Evolutionary conservation across 352 stramenopile species (phyloP).

Genomic region (Phytopythium mirpurense): DNA sequence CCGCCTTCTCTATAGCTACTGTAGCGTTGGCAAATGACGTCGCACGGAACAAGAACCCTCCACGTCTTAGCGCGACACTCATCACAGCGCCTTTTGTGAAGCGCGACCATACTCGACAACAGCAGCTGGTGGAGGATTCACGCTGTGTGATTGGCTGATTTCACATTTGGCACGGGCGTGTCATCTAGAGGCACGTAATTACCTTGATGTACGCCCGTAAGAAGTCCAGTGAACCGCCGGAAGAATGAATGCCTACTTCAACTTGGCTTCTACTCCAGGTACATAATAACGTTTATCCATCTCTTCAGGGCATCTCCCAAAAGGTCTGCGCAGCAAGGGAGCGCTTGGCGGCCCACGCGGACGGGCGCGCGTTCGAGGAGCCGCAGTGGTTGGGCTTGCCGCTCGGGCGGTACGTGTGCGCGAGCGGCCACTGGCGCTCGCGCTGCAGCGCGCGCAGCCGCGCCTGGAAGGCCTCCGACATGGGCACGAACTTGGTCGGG

Average conservation of each 20-base stretch:
- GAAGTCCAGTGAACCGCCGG: too few species aligned
- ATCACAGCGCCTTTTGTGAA: neutral
- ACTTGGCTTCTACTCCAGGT: too few species aligned
- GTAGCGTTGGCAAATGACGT: too few species aligned
- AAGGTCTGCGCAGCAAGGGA: slow-evolving; percentile 22
- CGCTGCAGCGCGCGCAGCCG: slow-evolving; percentile 24
- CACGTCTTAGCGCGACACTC: neutral
- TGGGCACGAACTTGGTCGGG: slow-evolving; percentile 33
- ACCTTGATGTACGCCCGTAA: neutral
- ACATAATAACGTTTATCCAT: too few species aligned
- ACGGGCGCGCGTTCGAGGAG: slow-evolving; percentile 43
- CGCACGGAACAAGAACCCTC: neutral
- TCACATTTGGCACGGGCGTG: neutral
- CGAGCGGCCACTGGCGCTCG: slow-evolving; percentile 24
- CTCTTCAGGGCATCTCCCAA: slow-evolving; percentile 27
- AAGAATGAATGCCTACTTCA: neutral
- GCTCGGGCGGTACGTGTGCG: slow-evolving; percentile 39
- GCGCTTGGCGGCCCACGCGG: slow-evolving; percentile 30
- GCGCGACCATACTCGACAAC: neutral
- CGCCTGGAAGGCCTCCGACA: slow-evolving; percentile 30
- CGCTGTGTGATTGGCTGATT: neutral
- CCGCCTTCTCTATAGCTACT: too few species aligned
- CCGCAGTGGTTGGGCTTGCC: slow-evolving; percentile 30
- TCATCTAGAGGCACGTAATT: neutral
- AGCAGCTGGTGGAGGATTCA: neutral